Evolutionary conservation across 1,284 basidiomycete genomes (phyloP).

Genomic region (Tilletiopsis washingtonensis): DNA sequence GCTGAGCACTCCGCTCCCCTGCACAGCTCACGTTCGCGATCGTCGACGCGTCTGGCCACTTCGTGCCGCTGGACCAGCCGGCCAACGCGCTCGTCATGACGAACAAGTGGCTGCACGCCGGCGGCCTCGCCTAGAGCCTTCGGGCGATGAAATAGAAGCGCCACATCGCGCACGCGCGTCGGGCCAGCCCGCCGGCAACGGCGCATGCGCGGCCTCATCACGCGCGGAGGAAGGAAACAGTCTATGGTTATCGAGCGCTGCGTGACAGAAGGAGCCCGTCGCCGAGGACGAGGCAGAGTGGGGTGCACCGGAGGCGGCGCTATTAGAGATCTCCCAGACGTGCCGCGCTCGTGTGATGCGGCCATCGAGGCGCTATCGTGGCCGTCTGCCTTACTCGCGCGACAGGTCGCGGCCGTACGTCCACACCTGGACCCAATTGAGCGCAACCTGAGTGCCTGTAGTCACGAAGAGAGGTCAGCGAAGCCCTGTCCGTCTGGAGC

Average conservation of each 20-base stretch:
- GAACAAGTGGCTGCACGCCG: conserved; percentile 36
- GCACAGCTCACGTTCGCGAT: conserved; percentile 32
- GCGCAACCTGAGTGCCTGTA: conserved; percentile 31
- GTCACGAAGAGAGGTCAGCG: neutral
- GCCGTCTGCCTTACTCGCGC: conserved; percentile 1
- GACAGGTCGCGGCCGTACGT: conserved; percentile 11
- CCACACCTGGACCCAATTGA: conserved; percentile 31
- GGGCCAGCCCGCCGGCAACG: too few species aligned
- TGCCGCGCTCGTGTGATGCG: too few species aligned
- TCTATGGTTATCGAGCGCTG: too few species aligned
- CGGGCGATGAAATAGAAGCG: too few species aligned
- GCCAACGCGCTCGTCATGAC: conserved; percentile 30
- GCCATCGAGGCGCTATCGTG: too few species aligned
- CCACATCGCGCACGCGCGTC: too few species aligned
- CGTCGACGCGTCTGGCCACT: conserved; percentile 38
- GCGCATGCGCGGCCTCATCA: too few species aligned
- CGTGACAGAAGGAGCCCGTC: too few species aligned
- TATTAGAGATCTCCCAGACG: too few species aligned
- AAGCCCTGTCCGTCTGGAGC: neutral
- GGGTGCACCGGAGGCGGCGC: too few species aligned
- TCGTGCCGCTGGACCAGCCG: conserved; percentile 43
- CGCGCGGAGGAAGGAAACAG: too few species aligned
- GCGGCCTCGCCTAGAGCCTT: neutral
- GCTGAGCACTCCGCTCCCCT: conserved; percentile 28
- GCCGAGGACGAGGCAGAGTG: too few species aligned